Evolutionary conservation across 192 early-diverging fungal genomes (phyloP).

Genomic region (Mortierella antarctica): DNA sequence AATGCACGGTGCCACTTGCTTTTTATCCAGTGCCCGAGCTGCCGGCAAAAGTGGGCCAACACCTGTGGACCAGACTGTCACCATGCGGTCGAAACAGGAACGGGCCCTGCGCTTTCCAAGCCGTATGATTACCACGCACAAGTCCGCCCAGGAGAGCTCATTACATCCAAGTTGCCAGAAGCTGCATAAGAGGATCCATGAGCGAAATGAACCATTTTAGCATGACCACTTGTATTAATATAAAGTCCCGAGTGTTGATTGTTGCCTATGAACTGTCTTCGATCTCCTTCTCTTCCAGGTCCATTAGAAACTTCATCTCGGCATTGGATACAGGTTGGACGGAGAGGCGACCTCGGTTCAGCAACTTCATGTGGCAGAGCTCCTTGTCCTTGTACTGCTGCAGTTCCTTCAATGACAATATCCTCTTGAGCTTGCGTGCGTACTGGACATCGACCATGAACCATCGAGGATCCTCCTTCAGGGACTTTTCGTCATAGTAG

Average conservation of each 20-base stretch:
- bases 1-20: slow-evolving; percentile 78
- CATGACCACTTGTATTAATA: background rate
- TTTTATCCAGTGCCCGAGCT: slow-evolving; percentile 74
- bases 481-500: slow-evolving; percentile 83
- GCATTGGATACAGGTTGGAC: slow-evolving; percentile 75
- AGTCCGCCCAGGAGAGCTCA: slow-evolving; percentile 25
- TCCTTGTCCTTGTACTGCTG: slow-evolving; percentile 60
- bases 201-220: background rate
- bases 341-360: slow-evolving; percentile 79
- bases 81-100: slow-evolving; percentile 23
- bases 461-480: slow-evolving; percentile 77
- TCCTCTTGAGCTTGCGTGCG: slow-evolving; percentile 68
- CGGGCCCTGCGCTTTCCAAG: slow-evolving; percentile 22
- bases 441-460: slow-evolving; percentile 89
- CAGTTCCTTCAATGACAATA: slow-evolving; percentile 76
- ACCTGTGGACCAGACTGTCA: slow-evolving; percentile 60
- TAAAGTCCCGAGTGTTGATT: background rate
- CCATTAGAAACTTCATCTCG: slow-evolving; percentile 77
- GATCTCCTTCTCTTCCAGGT: slow-evolving; percentile 43
- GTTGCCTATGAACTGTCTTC: background rate
- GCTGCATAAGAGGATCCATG: slow-evolving; percentile 14
- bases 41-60: slow-evolving; percentile 56
- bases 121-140: slow-evolving; percentile 48
- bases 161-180: background rate
- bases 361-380: slow-evolving; percentile 73